phyloP scores from a whole-genome alignment of 73 alveolate species.

The Stentor roeselii region DNA sequence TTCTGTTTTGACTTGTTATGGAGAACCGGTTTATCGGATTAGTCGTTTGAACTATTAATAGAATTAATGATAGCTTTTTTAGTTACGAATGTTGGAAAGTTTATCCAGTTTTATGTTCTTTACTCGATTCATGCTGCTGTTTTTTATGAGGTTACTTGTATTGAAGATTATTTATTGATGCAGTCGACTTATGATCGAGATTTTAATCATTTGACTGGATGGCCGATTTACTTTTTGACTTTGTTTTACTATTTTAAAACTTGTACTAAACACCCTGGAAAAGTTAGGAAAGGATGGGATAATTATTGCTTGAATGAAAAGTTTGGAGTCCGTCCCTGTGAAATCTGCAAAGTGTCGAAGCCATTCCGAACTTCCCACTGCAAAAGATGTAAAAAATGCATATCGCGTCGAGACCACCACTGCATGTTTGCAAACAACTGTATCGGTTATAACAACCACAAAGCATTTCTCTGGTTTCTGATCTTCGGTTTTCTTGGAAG shows the following conservation, averaged over 20 bases:
- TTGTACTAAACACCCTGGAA: slow-evolving; percentile 12
- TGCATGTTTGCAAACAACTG: neutral
- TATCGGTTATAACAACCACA: neutral
- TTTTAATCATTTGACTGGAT: slow-evolving; percentile 12
- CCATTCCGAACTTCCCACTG: slow-evolving; percentile 11
- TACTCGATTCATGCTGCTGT: neutral
- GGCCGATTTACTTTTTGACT: slow-evolving; percentile 10
- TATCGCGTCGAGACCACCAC: neutral
- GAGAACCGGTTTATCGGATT: too few relatives aligned
- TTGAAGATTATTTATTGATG: neutral
- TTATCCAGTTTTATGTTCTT: neutral
- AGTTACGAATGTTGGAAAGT: neutral
- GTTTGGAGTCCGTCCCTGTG: neutral
- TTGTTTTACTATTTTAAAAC: neutral
- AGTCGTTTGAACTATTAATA: too few relatives aligned
- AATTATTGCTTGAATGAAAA: neutral
- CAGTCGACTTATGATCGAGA: neutral
- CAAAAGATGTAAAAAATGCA: neutral
- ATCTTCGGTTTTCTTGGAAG: slow-evolving; percentile 18
- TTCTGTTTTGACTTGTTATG: too few relatives aligned
- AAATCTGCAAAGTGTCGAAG: neutral
- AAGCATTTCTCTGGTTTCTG: neutral
- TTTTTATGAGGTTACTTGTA: neutral
- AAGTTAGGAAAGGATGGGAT: slow-evolving; percentile 18
- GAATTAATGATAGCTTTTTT: too few relatives aligned